Conservation (phyloP, 805 yeast genomes). For the Starmera caribaea region DNA sequence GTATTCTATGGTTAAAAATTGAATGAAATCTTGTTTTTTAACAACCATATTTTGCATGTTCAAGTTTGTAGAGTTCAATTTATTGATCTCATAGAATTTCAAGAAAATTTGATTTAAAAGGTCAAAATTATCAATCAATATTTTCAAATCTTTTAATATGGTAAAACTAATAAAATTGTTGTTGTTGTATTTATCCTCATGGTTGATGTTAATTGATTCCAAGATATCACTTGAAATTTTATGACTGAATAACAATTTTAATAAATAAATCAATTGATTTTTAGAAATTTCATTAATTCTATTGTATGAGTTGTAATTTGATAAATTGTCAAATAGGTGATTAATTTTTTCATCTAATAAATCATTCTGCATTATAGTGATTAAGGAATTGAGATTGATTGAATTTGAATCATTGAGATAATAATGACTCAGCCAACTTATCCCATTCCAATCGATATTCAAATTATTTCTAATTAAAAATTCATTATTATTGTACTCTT, state of each 20-base stretch:
- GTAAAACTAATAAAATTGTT: constrained; percentile 25
- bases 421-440: constrained; percentile 19
- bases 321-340: constrained; percentile 21
- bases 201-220: constrained; percentile 23
- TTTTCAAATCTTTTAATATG: constrained; percentile 28
- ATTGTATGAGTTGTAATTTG: constrained; percentile 19
- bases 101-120: constrained; percentile 21
- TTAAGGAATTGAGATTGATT: constrained; percentile 28
- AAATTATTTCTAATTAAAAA: constrained; percentile 16
- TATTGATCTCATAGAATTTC: constrained; percentile 13
- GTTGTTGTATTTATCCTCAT: constrained; percentile 16
- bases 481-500: constrained; percentile 21
- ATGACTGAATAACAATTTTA: constrained; percentile 27
- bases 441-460: constrained; percentile 25
- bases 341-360: constrained; percentile 25
- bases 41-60: constrained; percentile 22
- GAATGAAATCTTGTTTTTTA: constrained; percentile 25
- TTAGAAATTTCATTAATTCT: constrained; percentile 23
- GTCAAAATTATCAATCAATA: constrained; percentile 30
- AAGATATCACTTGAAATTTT: constrained; percentile 25
- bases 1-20: constrained; percentile 25
- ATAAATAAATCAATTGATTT: constrained; percentile 23
- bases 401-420: constrained; percentile 17
- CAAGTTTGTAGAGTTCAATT: constrained; percentile 5
- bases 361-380: constrained; percentile 31